Evolutionary conservation across 176 grass and related monocot species (phyloP).

Genomic region (Poa pratensis): DNA sequence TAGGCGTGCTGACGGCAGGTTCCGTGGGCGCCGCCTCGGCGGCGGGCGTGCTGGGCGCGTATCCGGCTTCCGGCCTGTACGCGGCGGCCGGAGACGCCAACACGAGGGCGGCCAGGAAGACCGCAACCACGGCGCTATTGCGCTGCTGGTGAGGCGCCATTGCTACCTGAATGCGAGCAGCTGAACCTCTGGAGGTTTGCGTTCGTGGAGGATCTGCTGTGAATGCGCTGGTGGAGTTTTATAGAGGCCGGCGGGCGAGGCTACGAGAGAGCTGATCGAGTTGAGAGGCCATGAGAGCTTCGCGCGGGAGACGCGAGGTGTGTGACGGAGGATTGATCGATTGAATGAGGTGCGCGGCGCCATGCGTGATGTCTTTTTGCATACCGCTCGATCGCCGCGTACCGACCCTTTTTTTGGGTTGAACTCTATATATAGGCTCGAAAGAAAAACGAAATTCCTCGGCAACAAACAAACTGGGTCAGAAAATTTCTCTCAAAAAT

Average conservation of each 20-base stretch:
- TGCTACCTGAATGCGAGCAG: background rate
- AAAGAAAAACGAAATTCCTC: background rate
- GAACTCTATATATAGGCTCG: background rate
- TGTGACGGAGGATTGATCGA: background rate
- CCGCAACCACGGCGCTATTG: background rate
- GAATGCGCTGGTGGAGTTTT: background rate
- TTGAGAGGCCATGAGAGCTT: background rate
- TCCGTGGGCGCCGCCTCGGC: background rate
- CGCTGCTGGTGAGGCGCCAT: slow-evolving; percentile 4
- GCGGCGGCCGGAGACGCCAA: background rate
- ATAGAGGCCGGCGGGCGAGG: background rate
- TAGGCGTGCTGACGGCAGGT: background rate
- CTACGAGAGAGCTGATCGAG: background rate
- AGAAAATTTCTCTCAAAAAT: no score
- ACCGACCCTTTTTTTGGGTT: background rate
- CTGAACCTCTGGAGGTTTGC: background rate
- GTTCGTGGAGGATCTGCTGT: background rate
- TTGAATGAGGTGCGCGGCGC: background rate
- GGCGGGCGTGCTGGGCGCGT: background rate
- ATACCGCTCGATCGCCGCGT: background rate
- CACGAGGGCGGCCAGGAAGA: slow-evolving; percentile 11
- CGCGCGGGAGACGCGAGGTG: slow-evolving; percentile 11
- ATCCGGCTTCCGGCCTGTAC: background rate
- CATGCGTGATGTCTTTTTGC: background rate
- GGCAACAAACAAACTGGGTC: no score